Percentiles rank a stretch among this genome's conserved stretches.
These are phyloP conservation scores for Boletus speciosus DNA, from an alignment of 768 basidiomycete genomes.

Conservation along the genomic window DNA sequence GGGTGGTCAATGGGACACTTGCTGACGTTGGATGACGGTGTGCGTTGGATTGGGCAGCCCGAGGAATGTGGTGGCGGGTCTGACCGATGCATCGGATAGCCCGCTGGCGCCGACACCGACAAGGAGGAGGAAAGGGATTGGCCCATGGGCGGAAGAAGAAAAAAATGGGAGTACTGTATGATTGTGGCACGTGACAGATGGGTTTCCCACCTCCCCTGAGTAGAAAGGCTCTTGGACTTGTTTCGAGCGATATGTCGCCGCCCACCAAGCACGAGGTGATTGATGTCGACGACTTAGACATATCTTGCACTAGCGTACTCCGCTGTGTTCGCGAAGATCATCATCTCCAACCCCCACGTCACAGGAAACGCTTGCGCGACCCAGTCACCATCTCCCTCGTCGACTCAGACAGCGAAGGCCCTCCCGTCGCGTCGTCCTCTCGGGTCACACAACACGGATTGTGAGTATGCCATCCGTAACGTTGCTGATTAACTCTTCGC, in stretches of 20 bases:
- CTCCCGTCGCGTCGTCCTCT: not conserved
- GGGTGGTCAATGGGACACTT: slow-evolving; percentile 65
- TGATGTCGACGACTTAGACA: slow-evolving; percentile 26
- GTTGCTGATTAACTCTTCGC: not conserved
- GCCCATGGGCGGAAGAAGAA: slow-evolving; percentile 11
- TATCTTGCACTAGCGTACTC: slow-evolving; percentile 18
- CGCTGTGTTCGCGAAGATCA: slow-evolving; percentile 19
- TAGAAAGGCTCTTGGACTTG: no score
- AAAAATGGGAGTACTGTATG: not conserved
- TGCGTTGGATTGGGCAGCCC: slow-evolving; percentile 45
- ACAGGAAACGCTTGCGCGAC: slow-evolving; percentile 9
- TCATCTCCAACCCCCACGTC: slow-evolving; percentile 7
- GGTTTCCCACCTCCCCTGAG: slow-evolving; percentile 3
- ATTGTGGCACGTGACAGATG: slow-evolving; percentile 10
- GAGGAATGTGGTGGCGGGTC: slow-evolving; percentile 4
- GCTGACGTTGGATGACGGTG: slow-evolving; percentile 8
- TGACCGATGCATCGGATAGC: slow-evolving; percentile 11
- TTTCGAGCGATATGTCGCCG: not conserved
- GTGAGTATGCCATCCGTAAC: slow-evolving; percentile 2
- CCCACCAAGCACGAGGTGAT: slow-evolving; percentile 16
- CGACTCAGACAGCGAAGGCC: slow-evolving; percentile 16
- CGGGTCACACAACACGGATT: not conserved
- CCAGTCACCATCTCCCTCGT: slow-evolving; percentile 12
- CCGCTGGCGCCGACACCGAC: slow-evolving; percentile 1
- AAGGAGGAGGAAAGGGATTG: slow-evolving; percentile 15